These are phyloP conservation scores for Capillidium heterosporum DNA, from an alignment of 371 early-diverging fungal species.

Conservation along the genomic window DNA sequence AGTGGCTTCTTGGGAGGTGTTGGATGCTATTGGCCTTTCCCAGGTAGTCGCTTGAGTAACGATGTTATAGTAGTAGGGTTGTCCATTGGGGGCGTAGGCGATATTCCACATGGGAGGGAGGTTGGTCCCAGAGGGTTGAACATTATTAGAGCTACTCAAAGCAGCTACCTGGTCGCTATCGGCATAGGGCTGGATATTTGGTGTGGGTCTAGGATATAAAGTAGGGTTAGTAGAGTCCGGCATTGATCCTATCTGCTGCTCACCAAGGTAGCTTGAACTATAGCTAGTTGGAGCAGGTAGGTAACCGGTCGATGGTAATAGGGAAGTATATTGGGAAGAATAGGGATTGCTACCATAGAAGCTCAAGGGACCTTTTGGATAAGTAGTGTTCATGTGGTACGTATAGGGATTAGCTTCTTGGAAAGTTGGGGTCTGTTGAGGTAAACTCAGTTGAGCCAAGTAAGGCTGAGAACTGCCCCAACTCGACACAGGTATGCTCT, in stretches of 20 bases:
- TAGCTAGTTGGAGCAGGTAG: neutral
- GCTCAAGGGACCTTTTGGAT: too few species aligned
- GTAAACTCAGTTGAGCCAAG: too few species aligned
- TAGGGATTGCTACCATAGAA: too few species aligned
- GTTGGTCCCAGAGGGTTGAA: neutral
- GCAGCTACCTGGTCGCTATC: neutral
- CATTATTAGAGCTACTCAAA: neutral
- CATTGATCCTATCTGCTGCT: neutral
- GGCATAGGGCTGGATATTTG: neutral
- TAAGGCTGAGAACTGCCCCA: too few species aligned
- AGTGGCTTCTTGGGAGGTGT: neutral
- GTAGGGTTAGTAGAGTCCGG: neutral
- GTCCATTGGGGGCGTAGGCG: neutral
- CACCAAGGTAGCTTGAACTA: neutral
- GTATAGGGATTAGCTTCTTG: too few species aligned
- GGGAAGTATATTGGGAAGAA: too few species aligned
- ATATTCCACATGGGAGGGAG: neutral
- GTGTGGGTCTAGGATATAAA: neutral
- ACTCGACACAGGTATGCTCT: too few species aligned
- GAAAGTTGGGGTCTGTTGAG: too few species aligned
- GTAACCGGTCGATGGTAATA: too few species aligned
- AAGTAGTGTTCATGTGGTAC: too few species aligned
- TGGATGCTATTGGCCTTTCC: neutral
- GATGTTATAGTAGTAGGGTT: constrained; percentile 2
- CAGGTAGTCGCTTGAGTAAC: constrained; percentile 1